These are phyloP conservation scores for Ramichloridium luteum DNA, from an alignment of 2,329 filamentous ascomycete genomes.

Conservation along the genomic window DNA sequence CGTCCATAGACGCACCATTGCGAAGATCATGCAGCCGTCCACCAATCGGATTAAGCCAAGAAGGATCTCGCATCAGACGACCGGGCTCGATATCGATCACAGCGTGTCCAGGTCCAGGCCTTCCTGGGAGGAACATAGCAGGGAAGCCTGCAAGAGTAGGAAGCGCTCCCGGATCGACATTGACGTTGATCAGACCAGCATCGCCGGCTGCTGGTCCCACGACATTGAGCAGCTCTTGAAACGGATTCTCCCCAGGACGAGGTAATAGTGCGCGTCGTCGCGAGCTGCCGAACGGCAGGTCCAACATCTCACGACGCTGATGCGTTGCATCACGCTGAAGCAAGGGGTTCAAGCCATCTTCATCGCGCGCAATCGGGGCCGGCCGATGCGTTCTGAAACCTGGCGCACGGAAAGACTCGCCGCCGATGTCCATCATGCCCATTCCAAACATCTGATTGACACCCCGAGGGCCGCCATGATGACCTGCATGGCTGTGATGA, in stretches of 20 bases:
- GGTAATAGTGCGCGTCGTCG: neutral
- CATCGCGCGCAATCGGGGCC: conserved; percentile 37
- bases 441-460: conserved; percentile 20
- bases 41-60: conserved; percentile 24
- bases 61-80: conserved; percentile 6
- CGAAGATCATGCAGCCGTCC: conserved; percentile 34
- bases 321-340: conserved; percentile 41
- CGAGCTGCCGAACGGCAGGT: conserved; percentile 1
- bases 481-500: conserved; percentile 16
- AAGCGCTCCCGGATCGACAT: conserved; percentile 15
- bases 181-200: conserved; percentile 14
- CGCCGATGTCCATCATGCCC: conserved; percentile 8
- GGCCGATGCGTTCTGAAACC: conserved; percentile 17
- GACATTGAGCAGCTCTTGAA: conserved; percentile 18
- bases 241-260: conserved; percentile 8
- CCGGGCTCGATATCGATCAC: conserved; percentile 20
- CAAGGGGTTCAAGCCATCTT: conserved; percentile 79
- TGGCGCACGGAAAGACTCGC: conserved; percentile 13
- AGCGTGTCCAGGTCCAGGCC: conserved; percentile 7
- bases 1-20: conserved; percentile 40
- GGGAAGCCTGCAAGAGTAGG: conserved; percentile 10
- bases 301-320: conserved; percentile 1
- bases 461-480: conserved; percentile 14
- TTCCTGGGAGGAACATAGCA: conserved; percentile 15
- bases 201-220: conserved; percentile 11